Conservation (phyloP, 2,329 filamentous ascomycete species). For the Davidsoniella virescens region DNA sequence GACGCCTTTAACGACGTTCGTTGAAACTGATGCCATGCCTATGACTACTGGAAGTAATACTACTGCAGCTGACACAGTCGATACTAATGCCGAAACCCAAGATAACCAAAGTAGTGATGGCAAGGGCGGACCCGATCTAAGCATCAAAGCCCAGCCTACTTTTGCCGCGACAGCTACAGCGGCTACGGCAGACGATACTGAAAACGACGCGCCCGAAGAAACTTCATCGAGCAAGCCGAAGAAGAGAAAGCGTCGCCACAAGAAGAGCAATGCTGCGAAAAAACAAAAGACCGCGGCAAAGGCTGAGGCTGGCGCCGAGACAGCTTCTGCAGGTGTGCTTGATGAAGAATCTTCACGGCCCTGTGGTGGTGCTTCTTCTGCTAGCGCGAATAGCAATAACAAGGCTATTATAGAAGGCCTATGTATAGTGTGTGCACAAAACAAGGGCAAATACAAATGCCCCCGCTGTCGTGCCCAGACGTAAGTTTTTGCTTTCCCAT, state of each 20-base stretch:
- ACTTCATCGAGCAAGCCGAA: slow-evolving; percentile 3
- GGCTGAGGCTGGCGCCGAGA: background rate
- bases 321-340: background rate
- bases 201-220: slow-evolving; percentile 10
- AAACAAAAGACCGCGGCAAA: background rate
- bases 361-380: background rate
- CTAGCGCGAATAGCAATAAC: background rate
- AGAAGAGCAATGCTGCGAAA: slow-evolving; percentile 2
- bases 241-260: slow-evolving; percentile 6
- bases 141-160: background rate
- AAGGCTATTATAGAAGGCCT: slow-evolving; percentile 6
- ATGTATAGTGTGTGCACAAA: slow-evolving; percentile 37
- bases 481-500: slow-evolving; percentile 25
- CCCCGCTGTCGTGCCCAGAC: slow-evolving; percentile 40
- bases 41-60: background rate
- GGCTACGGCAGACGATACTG: background rate
- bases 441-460: slow-evolving; percentile 45
- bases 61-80: background rate
- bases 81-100: too few relatives aligned
- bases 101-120: too few relatives aligned
- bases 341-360: background rate
- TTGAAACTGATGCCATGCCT: background rate
- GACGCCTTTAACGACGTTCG: background rate
- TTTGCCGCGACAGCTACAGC: background rate
- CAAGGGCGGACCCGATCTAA: too few relatives aligned